Conservation (phyloP, 2,329 filamentous ascomycete species). For the Fusarium devonianum region DNA sequence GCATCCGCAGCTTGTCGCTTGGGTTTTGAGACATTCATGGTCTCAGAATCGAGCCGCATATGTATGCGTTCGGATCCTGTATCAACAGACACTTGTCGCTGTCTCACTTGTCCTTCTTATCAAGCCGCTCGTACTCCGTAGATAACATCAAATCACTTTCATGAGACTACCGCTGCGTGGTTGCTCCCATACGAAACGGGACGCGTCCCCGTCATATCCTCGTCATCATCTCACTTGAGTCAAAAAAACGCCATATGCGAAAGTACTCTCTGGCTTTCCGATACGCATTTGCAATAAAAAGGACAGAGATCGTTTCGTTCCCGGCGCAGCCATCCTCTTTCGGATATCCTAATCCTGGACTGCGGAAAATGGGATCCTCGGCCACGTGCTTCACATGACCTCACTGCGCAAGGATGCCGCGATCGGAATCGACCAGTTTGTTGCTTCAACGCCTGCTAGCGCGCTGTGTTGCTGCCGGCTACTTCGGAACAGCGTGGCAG, state of each 20-base stretch:
- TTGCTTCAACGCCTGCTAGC: slow-evolving; percentile 10
- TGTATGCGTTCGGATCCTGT: slow-evolving; percentile 5
- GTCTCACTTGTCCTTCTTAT: neutral
- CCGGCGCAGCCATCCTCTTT: slow-evolving; percentile 8
- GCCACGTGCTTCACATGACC: slow-evolving; percentile 20
- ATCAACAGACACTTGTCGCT: neutral
- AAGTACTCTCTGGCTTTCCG: neutral
- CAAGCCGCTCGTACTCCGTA: slow-evolving; percentile 5
- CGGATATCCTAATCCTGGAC: slow-evolving; percentile 2
- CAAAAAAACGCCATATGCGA: slow-evolving; percentile 1
- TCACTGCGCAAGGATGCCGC: slow-evolving; percentile 12
- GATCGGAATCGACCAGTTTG: slow-evolving; percentile 23
- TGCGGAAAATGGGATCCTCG: slow-evolving; percentile 9
- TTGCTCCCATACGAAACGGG: slow-evolving; percentile 23
- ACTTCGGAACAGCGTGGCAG: slow-evolving; percentile 23
- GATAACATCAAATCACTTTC: slow-evolving; percentile 21
- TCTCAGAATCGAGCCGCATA: slow-evolving; percentile 1
- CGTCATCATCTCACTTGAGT: slow-evolving; percentile 38
- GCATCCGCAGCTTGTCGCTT: no score
- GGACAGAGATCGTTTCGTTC: neutral
- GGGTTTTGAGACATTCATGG: no score
- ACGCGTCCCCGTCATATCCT: slow-evolving; percentile 31
- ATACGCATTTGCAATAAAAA: neutral
- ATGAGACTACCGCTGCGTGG: slow-evolving; percentile 3
- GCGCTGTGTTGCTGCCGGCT: slow-evolving; percentile 13